Evolutionary conservation across 2,329 filamentous ascomycete species (phyloP), one percentile per base, ranked within the genome.

Genomic region (Cercospora beticola): DNA sequence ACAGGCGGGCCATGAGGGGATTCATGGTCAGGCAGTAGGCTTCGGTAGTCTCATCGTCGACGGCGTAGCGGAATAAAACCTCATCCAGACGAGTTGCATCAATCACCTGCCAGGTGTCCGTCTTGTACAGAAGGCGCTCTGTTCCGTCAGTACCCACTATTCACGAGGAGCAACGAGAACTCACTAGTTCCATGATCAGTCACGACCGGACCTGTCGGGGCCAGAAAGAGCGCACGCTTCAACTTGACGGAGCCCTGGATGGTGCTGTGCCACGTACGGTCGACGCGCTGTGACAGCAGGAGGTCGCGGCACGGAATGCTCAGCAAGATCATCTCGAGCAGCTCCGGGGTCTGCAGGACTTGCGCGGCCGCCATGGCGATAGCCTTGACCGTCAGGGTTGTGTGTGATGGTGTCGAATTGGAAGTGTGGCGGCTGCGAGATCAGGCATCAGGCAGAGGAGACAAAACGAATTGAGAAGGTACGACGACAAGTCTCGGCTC

Each of bases 251-350:
- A 62, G 10, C 36, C 36, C 8, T 49, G 31, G 14, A 65, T 65
- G n/a, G 54, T 43, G 23, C 2, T 2, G 5, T 12, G 49, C 62
- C 62, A 65, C 2, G 16, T 8, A 8, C 62, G 62, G 18, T 36
- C 49, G 5, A 65, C 62, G 18, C 62, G 62, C 49, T 65, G 62
- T 16, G 62, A 28, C 30, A 65, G 52, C 14, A 65, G 16, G 5
- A 65, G 30, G 18, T 59, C 62, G 46, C 30, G 49, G 3, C 49
- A 40, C 23, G 62, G 52, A 2, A 65, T 2, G 28, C 18, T 26
- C 2, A 59, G 26, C 57, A 66, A 16, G 26, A 66, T 66, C 10
- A 56, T 31, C 64, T 66, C 64, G 16, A 66, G 57, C 3, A 66
- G 65, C 33, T 67, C 60, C 2, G 49, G 28, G 0, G 65, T 60